phyloP scores from a whole-genome alignment of 495 filamentous ascomycete species.

The Oleoguttula mirabilis region DNA sequence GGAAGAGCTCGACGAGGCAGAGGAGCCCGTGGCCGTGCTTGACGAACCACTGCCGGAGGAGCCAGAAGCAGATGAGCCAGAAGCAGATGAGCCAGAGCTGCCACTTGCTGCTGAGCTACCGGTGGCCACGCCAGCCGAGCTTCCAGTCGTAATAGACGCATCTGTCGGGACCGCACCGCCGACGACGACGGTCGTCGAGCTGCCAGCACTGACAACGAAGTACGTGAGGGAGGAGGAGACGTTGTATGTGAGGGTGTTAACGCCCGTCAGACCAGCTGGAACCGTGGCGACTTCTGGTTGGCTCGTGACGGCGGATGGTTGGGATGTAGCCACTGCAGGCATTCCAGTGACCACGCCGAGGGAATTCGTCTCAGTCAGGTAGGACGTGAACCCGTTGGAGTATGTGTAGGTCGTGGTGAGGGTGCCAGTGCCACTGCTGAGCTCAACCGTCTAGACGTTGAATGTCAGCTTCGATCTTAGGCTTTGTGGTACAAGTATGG shows the following conservation, averaged over 20 bases:
- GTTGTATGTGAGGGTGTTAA: slow-evolving; percentile 18
- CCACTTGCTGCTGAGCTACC: not conserved
- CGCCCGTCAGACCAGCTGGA: slow-evolving; percentile 37
- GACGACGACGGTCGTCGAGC: slow-evolving; percentile 23
- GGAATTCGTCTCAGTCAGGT: slow-evolving; percentile 42
- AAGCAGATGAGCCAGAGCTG: slow-evolving; percentile 1
- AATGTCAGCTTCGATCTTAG: not conserved
- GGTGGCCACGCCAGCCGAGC: not conserved
- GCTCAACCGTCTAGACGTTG: slow-evolving; percentile 1
- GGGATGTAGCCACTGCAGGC: slow-evolving; percentile 21
- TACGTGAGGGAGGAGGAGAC: slow-evolving; percentile 15
- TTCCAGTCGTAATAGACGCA: not conserved
- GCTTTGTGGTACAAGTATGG: not conserved
- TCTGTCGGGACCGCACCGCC: slow-evolving; percentile 6
- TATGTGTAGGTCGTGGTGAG: slow-evolving; percentile 16
- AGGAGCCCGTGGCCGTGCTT: not conserved
- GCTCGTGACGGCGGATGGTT: slow-evolving; percentile 31
- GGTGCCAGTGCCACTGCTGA: slow-evolving; percentile 8
- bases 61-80: slow-evolving; percentile 1
- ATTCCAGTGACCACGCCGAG: slow-evolving; percentile 44
- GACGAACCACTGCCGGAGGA: not conserved
- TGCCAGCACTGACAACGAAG: slow-evolving; percentile 17
- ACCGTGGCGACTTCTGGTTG: slow-evolving; percentile 36
- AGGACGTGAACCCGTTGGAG: slow-evolving; percentile 35
- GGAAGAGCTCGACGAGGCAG: not conserved